Conservation (phyloP, 106 monocot genomes). For the Dendrobium nobile region DNA sequence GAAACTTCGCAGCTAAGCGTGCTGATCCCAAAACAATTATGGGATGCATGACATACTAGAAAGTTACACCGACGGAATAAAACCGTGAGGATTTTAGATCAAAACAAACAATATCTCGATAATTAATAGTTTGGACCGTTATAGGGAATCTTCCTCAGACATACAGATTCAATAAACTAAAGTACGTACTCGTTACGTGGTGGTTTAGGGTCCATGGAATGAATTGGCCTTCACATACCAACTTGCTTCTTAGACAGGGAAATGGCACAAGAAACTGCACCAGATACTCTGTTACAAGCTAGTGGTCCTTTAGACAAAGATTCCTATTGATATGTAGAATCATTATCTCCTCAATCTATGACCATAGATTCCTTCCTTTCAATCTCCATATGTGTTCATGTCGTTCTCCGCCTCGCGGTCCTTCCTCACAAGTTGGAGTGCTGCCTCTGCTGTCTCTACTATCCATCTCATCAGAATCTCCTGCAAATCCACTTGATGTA, state of each 20-base stretch:
- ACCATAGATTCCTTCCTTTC: not conserved
- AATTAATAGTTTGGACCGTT: too few species aligned
- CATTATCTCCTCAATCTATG: not conserved
- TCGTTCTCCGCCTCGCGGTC: not conserved
- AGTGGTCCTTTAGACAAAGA: not conserved
- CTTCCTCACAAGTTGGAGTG: not conserved
- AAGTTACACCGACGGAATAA: too few species aligned
- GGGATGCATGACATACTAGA: too few species aligned
- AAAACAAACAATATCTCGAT: too few species aligned
- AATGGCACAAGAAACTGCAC: not conserved
- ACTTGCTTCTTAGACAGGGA: not conserved
- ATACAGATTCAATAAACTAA: too few species aligned
- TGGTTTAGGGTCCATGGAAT: not conserved
- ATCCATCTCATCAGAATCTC: constrained; percentile 2
- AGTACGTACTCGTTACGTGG: too few species aligned
- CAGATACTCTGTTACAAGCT: not conserved
- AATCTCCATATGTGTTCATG: too few species aligned
- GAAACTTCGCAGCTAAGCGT: too few species aligned
- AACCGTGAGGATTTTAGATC: too few species aligned
- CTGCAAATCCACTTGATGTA: not conserved
- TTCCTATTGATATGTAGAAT: not conserved
- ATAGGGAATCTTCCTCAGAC: too few species aligned
- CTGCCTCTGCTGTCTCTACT: not conserved
- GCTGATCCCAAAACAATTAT: too few species aligned
- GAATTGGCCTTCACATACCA: not conserved